Evolutionary conservation across 371 early-diverging fungal species (phyloP).

Genomic region (Dichotomocladium elegans): DNA sequence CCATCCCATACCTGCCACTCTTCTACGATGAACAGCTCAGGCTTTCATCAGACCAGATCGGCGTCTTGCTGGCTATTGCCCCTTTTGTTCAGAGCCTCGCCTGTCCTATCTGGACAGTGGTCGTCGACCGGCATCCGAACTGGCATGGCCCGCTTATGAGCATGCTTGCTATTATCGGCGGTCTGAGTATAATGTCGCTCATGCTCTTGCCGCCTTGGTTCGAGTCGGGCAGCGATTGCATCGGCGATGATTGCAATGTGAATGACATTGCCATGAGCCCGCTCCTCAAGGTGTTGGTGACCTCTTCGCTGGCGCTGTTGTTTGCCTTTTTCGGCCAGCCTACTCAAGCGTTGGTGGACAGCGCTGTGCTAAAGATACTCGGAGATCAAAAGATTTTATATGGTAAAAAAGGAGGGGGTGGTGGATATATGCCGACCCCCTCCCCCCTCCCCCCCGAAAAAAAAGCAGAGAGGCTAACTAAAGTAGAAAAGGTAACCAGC

Average conservation of each 20-base stretch:
- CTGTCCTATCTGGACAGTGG: slow-evolving; percentile 39
- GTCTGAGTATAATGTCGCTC: slow-evolving; percentile 20
- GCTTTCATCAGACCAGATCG: slow-evolving; percentile 34
- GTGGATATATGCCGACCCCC: not conserved
- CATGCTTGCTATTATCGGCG: slow-evolving; percentile 27
- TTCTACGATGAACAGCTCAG: slow-evolving; percentile 32
- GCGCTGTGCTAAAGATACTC: slow-evolving; percentile 39
- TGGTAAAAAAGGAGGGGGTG: slow-evolving; percentile 17
- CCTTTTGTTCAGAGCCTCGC: slow-evolving; percentile 36
- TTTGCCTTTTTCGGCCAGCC: slow-evolving; percentile 46
- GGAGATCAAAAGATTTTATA: slow-evolving; percentile 39
- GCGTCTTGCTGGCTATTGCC: slow-evolving; percentile 35
- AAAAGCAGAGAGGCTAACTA: not conserved
- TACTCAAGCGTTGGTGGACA: slow-evolving; percentile 30
- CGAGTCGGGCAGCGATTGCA: too few relatives aligned
- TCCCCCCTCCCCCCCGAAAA: too few relatives aligned
- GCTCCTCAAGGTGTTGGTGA: slow-evolving; percentile 8
- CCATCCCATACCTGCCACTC: slow-evolving; percentile 33
- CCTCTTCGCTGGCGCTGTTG: slow-evolving; percentile 19
- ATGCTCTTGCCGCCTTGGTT: slow-evolving; percentile 24
- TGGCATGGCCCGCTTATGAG: slow-evolving; percentile 37
- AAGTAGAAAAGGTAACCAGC: slow-evolving; percentile 27
- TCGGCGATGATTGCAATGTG: not conserved
- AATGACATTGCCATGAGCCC: not conserved
- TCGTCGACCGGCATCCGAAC: slow-evolving; percentile 29